These are phyloP conservation scores for Talaromyces ruber DNA, from an alignment of 495 filamentous ascomycete species.

Conservation along the genomic window DNA sequence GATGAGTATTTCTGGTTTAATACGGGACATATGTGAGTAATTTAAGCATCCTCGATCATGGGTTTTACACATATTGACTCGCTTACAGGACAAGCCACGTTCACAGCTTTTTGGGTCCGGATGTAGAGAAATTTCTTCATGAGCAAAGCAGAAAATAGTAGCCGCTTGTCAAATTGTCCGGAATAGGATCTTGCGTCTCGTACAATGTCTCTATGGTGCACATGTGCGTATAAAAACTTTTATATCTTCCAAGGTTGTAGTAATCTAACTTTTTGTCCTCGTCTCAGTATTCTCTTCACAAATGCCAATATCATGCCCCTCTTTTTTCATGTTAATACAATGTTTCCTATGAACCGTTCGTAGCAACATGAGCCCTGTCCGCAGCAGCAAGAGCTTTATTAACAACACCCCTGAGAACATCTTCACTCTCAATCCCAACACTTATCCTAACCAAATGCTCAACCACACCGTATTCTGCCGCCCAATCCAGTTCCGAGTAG, in stretches of 20 bases:
- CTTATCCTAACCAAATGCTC: constrained; percentile 15
- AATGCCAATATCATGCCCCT: neutral
- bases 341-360: neutral
- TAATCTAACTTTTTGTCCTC: neutral
- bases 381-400: neutral
- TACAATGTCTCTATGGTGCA: neutral
- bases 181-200: neutral
- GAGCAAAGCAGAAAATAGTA: neutral
- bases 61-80: neutral
- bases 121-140: neutral
- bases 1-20: neutral
- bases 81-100: neutral
- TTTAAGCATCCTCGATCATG: neutral
- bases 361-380: neutral
- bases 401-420: neutral
- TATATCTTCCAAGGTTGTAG: no score
- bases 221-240: no score
- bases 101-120: neutral
- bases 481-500: constrained; percentile 14
- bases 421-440: constrained; percentile 14
- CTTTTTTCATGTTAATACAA: neutral
- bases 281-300: neutral
- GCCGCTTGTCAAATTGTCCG: neutral
- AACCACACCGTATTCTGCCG: constrained; percentile 10
- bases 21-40: neutral